These are phyloP conservation scores for Sordariomycetes sp. DNA, from an alignment of 2,329 filamentous ascomycete species.

Conservation along the genomic window DNA sequence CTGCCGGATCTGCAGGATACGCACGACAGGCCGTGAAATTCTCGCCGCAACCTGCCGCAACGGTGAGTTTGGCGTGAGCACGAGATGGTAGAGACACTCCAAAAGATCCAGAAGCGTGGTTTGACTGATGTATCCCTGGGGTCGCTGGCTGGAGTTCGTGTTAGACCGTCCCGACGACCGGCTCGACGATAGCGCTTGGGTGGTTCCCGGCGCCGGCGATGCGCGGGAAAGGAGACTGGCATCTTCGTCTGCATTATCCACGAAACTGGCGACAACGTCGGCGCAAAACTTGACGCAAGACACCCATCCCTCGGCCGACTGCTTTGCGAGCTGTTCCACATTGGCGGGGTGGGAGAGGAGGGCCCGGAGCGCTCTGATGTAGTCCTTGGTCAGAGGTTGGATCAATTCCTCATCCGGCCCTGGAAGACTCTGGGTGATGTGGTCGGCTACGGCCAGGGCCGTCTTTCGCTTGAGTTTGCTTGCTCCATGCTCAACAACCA, in stretches of 20 bases:
- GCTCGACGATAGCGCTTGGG: slow-evolving; percentile 3
- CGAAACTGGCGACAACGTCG: slow-evolving; percentile 40
- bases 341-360: slow-evolving; percentile 64
- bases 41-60: background rate
- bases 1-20: slow-evolving; percentile 46
- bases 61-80: slow-evolving; percentile 55
- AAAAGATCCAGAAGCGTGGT: slow-evolving; percentile 35
- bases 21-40: slow-evolving; percentile 17
- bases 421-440: slow-evolving; percentile 65
- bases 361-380: slow-evolving; percentile 60
- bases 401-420: slow-evolving; percentile 48
- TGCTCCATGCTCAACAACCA: slow-evolving; percentile 57
- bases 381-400: slow-evolving; percentile 59
- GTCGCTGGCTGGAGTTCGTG: background rate
- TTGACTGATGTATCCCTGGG: slow-evolving; percentile 7
- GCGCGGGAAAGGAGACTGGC: slow-evolving; percentile 19
- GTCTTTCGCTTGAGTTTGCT: slow-evolving; percentile 62
- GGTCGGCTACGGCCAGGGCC: slow-evolving; percentile 63
- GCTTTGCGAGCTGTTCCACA: slow-evolving; percentile 59
- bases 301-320: slow-evolving; percentile 50
- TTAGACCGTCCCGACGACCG: slow-evolving; percentile 1
- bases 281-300: slow-evolving; percentile 58
- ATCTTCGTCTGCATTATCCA: slow-evolving; percentile 26
- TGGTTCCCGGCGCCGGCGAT: slow-evolving; percentile 30
- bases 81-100: slow-evolving; percentile 50